Base-by-base conservation (phyloP, 108 stramenopile species). In the Pseudonitzschia multiseries region DNA sequence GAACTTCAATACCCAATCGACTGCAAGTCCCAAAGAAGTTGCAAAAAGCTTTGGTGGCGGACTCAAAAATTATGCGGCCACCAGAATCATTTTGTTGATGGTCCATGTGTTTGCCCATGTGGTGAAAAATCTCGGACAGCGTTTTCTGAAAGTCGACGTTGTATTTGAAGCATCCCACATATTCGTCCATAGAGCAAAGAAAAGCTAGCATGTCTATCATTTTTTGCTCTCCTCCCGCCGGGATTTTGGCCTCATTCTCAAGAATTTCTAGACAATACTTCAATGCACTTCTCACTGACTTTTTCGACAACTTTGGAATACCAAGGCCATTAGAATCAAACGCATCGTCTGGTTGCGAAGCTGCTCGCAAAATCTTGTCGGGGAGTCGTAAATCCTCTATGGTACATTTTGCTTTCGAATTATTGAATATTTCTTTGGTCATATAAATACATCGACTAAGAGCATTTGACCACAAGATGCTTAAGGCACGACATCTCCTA, bases 101-200 rank as follows among this genome's bases (percentile, higher is more conserved):
- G 21, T 78, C 76, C 63, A 74, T 70, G 17, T 77, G 79, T 4
- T 66, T 21, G 18, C 43, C 60, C 26, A 90, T 63, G 22, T 75
- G 52, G 3, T 56, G 61, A 15, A 83, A 43, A 65, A 86, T 83
- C 29, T 86, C 72, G 48, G 53, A 64, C 52, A 91, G 56, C n/a
- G 89, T 74, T 33, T 74, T 48, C 20, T 73, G 54, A 28, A 86
- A 65, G 48, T 87, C 76, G 28, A 61, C 14, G 22, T 68, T 33
- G n/a, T 83, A 29, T 32, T 78, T 79, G 61, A 90, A 70, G 28
- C 70, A 57, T 46, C 80, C 84, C 32, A 94, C 78, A 63, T 89
- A 92, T 18, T 86, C 85, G 27, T 77, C 68, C 31, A 81, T 57
- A 1, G 85, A 84, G 66, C 90, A 91, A 18, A 94, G 69, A n/a